Evolutionary conservation across 148 eudicot genomes (phyloP), one percentile per base, ranked within the genome.

Genomic region (Cornus florida): DNA sequence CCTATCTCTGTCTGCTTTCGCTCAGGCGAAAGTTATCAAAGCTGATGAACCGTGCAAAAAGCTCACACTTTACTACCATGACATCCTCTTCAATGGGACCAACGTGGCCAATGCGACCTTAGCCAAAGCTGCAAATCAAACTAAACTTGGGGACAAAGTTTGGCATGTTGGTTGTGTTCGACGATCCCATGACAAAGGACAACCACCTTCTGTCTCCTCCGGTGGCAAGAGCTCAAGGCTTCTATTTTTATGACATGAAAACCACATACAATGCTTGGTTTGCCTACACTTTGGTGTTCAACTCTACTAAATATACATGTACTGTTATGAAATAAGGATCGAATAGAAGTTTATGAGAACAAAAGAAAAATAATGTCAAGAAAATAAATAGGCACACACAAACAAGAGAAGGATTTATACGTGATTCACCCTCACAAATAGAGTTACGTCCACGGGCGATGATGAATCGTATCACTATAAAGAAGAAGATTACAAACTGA

Each of bases 171-270:
- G 82, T 78, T 19, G 78, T 87, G 35, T 87, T 87, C 62, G 90
- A 87, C 31, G 87, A 87, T 71, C 86, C 86, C 13, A 57, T 84
- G 20, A 87, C 87, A 0, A 22, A 23, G n/a, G 86, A 87, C 82
- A 53, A 67, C 32, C 24, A 78, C 14, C 75, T 82, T 4, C 67
- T 7, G 5, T 87, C 90, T 0, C 65, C 84, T 10, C 84, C 84
- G 1, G 86, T 81, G 8, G 90, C 82, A 0, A 73, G 84, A 56
- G 90, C 87, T 22, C 90, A 87, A 69, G 90, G 90, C 22, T 75
- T 82, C 65, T 87, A 87, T 57, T 80, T 87, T 66, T 84, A 87
- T 11, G 82, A 84, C 78, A 80, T 68, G 84, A 87, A 87, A 67
- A 41, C 50, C 65, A 69, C 77, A 0, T 82, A 5, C 33, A 87